These are phyloP conservation scores for Pittosporum tobira DNA, from an alignment of 129 eudicot species.

Conservation along the genomic window DNA sequence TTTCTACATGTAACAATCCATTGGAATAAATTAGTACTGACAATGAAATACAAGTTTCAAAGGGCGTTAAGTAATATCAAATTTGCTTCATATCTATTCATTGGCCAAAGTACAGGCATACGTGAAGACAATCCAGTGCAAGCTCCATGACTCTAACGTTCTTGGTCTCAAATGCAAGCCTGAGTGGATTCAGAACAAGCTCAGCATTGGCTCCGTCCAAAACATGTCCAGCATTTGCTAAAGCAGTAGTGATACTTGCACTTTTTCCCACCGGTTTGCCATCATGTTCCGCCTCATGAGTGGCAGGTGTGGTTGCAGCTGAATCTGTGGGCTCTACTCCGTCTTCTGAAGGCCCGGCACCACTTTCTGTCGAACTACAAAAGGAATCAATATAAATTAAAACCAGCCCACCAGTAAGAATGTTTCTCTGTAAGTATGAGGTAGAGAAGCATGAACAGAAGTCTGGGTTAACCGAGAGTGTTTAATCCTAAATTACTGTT, in stretches of 20 bases:
- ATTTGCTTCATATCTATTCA: not conserved
- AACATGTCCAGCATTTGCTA: conserved; percentile 81
- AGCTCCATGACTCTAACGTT: conserved; percentile 72
- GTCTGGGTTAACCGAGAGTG: not conserved
- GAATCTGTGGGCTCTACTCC: conserved; percentile 38
- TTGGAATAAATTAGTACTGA: conserved; percentile 14
- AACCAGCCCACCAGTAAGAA: not conserved
- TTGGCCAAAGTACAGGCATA: conserved; percentile 28
- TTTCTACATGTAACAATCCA: conserved; percentile 44
- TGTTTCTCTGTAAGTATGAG: not conserved
- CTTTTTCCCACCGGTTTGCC: conserved; percentile 26
- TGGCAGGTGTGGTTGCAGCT: conserved; percentile 18
- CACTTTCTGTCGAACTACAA: conserved; percentile 44
- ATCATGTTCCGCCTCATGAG: conserved; percentile 35
- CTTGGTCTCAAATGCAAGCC: conserved; percentile 95
- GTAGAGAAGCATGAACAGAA: not conserved
- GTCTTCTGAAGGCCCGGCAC: conserved; percentile 33
- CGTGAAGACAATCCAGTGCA: conserved; percentile 97
- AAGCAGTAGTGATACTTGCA: conserved; percentile 45
- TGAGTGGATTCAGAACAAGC: conserved; percentile 79
- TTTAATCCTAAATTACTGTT: not conserved
- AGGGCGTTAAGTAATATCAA: conserved; percentile 5
- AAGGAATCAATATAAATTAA: conserved; percentile 20
- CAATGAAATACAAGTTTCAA: conserved; percentile 5
- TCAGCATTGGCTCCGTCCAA: conserved; percentile 76